Evolutionary conservation across 2,329 filamentous ascomycete species (phyloP).

Genomic region (Aspergillus versicolor): DNA sequence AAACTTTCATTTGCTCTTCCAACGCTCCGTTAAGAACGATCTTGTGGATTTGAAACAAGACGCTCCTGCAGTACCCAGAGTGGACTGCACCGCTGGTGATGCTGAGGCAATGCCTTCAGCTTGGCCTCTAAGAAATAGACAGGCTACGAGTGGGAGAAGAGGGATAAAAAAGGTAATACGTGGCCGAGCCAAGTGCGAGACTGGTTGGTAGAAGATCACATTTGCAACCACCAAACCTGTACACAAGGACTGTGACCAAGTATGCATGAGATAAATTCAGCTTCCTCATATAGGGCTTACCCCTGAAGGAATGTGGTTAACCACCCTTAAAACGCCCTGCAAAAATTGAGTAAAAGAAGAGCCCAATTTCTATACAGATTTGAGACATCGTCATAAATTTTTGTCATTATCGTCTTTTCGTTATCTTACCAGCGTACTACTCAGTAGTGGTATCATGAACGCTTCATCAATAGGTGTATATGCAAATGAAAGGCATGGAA

Average conservation of each 20-base stretch:
- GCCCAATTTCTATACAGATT: slow-evolving; percentile 11
- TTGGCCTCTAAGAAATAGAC: not conserved
- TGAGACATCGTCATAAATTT: slow-evolving; percentile 19
- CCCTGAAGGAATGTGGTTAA: slow-evolving; percentile 1
- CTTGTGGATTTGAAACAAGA: slow-evolving; percentile 57
- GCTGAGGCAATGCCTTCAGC: slow-evolving; percentile 4
- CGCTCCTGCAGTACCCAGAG: slow-evolving; percentile 71
- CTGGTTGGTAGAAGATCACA: not conserved
- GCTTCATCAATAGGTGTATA: slow-evolving; percentile 7
- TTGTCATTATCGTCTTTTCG: slow-evolving; percentile 23
- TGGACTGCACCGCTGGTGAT: slow-evolving; percentile 69
- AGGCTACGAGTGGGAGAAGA: not conserved
- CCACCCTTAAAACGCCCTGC: slow-evolving; percentile 5
- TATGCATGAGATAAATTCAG: not conserved
- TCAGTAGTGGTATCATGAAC: slow-evolving; percentile 8
- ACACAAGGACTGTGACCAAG: not conserved
- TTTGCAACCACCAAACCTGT: not conserved
- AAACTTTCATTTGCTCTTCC: slow-evolving; percentile 55
- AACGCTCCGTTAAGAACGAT: slow-evolving; percentile 80
- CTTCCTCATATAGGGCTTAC: slow-evolving; percentile 6
- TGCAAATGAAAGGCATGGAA: slow-evolving; percentile 6
- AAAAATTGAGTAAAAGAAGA: slow-evolving; percentile 6
- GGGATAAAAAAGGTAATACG: not conserved
- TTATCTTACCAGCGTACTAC: slow-evolving; percentile 20
- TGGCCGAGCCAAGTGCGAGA: not conserved